Conservation (phyloP, 108 stramenopile genomes). For the Pinguiococcus pyrenoidosus region DNA sequence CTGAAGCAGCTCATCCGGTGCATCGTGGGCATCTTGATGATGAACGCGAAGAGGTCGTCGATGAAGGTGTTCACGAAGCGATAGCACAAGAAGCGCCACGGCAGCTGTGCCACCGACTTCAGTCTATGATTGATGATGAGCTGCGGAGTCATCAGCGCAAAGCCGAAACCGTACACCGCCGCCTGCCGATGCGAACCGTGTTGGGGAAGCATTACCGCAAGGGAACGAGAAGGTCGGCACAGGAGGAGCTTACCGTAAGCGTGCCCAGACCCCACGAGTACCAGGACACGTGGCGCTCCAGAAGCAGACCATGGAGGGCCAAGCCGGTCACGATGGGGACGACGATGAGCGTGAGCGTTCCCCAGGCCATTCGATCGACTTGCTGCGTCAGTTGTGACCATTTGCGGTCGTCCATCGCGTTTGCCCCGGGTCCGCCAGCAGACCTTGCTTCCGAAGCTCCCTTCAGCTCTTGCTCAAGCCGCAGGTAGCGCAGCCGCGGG, state of each 20-base stretch:
- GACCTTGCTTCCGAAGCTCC: constrained; percentile 50
- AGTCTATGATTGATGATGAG: constrained; percentile 76
- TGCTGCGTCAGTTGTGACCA: constrained; percentile 54
- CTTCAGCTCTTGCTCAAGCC: constrained; percentile 47
- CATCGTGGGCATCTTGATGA: constrained; percentile 93
- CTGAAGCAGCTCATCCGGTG: constrained; percentile 80
- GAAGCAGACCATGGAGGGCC: constrained; percentile 51
- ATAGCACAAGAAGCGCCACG: constrained; percentile 74
- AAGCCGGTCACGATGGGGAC: constrained; percentile 60
- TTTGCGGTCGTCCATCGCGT: constrained; percentile 41
- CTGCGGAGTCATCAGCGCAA: constrained; percentile 75
- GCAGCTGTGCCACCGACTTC: constrained; percentile 69
- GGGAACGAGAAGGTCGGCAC: neutral
- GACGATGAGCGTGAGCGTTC: constrained; percentile 43
- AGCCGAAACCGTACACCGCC: constrained; percentile 55
- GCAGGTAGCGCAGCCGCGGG: neutral
- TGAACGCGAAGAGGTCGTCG: constrained; percentile 87
- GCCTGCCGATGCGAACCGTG: neutral
- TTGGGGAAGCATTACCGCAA: neutral
- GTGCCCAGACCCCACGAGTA: constrained; percentile 5
- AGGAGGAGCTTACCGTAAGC: constrained; percentile 6
- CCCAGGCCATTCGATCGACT: constrained; percentile 64
- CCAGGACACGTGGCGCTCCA: constrained; percentile 49
- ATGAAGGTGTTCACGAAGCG: constrained; percentile 83
- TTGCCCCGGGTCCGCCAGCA: constrained; percentile 20